Percentiles rank a stretch among this genome's conserved stretches.
phyloP scores from a whole-genome alignment of 2,329 filamentous ascomycete species.

The Trichophyton equinum region DNA sequence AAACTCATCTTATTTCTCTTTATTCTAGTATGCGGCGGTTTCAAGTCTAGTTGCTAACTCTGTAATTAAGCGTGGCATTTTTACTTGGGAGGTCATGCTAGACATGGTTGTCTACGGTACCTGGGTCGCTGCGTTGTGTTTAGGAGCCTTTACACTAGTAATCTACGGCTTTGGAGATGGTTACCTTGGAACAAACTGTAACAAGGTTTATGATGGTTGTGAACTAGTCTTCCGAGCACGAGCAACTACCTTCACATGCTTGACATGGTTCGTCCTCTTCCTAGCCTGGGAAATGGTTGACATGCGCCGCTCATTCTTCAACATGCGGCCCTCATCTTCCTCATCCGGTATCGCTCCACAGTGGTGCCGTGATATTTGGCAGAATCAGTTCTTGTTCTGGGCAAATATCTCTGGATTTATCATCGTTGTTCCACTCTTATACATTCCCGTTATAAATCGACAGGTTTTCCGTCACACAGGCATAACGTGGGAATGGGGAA shows the following conservation, averaged over 20 bases:
- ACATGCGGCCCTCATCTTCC: slow-evolving; percentile 46
- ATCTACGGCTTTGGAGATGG: slow-evolving; percentile 50
- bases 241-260: slow-evolving; percentile 58
- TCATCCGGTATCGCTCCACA: slow-evolving; percentile 23
- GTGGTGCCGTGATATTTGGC: slow-evolving; percentile 56
- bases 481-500: slow-evolving; percentile 57
- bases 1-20: background rate
- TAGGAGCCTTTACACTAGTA: slow-evolving; percentile 51
- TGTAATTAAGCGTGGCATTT: slow-evolving; percentile 43
- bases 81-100: slow-evolving; percentile 61
- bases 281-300: slow-evolving; percentile 67
- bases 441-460: slow-evolving; percentile 55
- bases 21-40: background rate
- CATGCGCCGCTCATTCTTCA: slow-evolving; percentile 60
- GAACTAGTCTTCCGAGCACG: slow-evolving; percentile 57
- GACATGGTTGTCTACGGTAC: slow-evolving; percentile 73
- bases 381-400: slow-evolving; percentile 61
- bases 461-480: slow-evolving; percentile 52
- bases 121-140: slow-evolving; percentile 60
- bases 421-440: slow-evolving; percentile 47
- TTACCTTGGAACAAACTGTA: slow-evolving; percentile 49
- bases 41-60: background rate
- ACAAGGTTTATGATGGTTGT: slow-evolving; percentile 45
- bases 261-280: slow-evolving; percentile 68
- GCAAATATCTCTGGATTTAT: slow-evolving; percentile 46